Conservation (phyloP, 345 rosid species). For the Trapa incisa region DNA sequence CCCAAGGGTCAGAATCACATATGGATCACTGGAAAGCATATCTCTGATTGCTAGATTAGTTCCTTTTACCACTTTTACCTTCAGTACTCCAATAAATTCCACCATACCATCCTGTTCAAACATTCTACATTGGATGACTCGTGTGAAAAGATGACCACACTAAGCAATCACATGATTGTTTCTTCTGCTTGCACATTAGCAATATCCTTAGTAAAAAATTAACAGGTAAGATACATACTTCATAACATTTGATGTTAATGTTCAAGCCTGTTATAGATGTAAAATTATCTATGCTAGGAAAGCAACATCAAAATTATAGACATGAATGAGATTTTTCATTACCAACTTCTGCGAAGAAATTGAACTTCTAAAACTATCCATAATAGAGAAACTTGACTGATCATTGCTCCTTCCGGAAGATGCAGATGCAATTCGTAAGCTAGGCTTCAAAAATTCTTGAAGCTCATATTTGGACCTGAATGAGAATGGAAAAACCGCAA, state of each 20-base stretch:
- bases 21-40: conserved; percentile 93
- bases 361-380: conserved; percentile 53
- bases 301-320: not conserved
- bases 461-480: conserved; percentile 86
- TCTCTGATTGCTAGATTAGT: conserved; percentile 75
- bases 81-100: conserved; percentile 80
- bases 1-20: conserved; percentile 69
- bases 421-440: conserved; percentile 66
- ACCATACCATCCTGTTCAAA: conserved; percentile 65
- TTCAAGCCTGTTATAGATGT: not conserved
- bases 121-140: conserved; percentile 12
- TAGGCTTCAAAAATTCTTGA: conserved; percentile 86
- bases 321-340: conserved; percentile 9
- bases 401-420: conserved; percentile 33
- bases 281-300: not conserved
- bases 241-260: not conserved
- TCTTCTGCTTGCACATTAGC: not conserved
- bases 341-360: conserved; percentile 41
- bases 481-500: conserved; percentile 1
- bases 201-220: not conserved
- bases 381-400: conserved; percentile 43
- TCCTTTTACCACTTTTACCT: conserved; percentile 61
- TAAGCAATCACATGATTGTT: not conserved
- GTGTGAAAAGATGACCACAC: not conserved
- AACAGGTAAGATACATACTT: not conserved